A percentile compares a stretch with the other conserved stretches of the same genome.
These are phyloP conservation scores for Trichophyton mentagrophytes DNA, from an alignment of 2,329 filamentous ascomycete species.

Conservation along the genomic window DNA sequence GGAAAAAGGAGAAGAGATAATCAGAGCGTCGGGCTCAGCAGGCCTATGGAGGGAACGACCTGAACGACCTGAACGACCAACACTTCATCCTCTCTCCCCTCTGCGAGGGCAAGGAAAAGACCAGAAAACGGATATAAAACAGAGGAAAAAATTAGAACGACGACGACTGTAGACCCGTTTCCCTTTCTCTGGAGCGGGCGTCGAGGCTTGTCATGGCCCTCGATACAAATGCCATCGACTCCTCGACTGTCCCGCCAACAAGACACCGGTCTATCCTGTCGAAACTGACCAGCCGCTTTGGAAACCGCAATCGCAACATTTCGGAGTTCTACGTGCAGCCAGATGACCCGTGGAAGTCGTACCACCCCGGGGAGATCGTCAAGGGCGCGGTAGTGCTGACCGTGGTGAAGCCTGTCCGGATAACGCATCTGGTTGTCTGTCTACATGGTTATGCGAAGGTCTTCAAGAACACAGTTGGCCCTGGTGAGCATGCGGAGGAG, in stretches of 20 bases:
- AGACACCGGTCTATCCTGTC: conserved; percentile 37
- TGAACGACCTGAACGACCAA: not conserved
- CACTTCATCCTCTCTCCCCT: not conserved
- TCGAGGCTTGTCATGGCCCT: conserved; percentile 29
- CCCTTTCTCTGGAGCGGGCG: not conserved
- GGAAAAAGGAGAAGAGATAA: no score
- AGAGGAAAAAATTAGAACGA: not conserved
- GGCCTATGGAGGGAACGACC: not conserved
- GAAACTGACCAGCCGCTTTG: conserved; percentile 44
- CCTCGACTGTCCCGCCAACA: conserved; percentile 26
- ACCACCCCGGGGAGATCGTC: conserved; percentile 50
- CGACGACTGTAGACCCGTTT: not conserved
- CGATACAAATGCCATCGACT: conserved; percentile 22
- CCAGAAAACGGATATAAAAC: not conserved
- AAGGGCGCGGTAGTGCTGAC: conserved; percentile 48
- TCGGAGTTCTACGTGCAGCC: conserved; percentile 50
- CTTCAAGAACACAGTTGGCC: conserved; percentile 48
- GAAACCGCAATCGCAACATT: conserved; percentile 41
- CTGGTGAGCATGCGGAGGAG: conserved; percentile 41
- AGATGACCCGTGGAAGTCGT: conserved; percentile 50
- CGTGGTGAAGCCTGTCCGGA: conserved; percentile 46
- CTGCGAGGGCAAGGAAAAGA: not conserved
- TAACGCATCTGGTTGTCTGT: conserved; percentile 51
- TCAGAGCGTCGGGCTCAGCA: not conserved
- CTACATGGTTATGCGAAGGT: conserved; percentile 54